Base-by-base conservation (phyloP, 208 protist species). In the Crithidia acanthocephali region DNA sequence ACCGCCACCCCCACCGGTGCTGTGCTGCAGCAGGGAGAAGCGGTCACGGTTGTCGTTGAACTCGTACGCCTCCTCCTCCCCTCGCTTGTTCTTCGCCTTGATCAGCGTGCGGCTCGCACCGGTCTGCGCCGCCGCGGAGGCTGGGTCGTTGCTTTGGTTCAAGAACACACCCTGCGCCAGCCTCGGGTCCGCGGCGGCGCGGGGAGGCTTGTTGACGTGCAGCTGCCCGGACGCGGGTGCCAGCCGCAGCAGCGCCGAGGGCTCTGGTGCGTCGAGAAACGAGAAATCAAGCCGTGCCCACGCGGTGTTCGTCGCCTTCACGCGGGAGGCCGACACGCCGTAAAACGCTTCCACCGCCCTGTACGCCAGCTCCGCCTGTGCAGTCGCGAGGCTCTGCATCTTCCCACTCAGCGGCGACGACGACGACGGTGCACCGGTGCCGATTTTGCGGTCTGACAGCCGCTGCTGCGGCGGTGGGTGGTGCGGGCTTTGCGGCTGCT, bases 61-160 rank as follows among this genome's bases (percentile, higher is more conserved):
- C 76, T 96, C 91, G 74, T 96, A 96, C 25, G 88, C 91, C 77
- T 96, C 86, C 79, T 96, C 91, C 58, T 96, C 91, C 15, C 91
- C 91, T 15, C 77, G 53, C 75, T 94, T 94, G 74, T 96, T 96
- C 53, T 85, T 83, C 15, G 91, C 91, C 74, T 93, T 94, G 72
- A 96, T 88, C 51, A 96, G 76, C 40, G 84, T 85, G 23, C 87
- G 86, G 33, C 20, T 20, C 25, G 58, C 69, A 4, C 72, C 63
- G 32, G 52, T 69, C 27, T 65, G 30, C 20, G 25, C 7, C 0
- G 35, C 23, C 1, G 57, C 20, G 23, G 73, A 69, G 15, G 10
- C 15, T 6, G 86, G 84, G 65, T 95, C 91, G 73, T 84, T 95
- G 27, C 80, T 72, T 60, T 84, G 64, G 60, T 89, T 92, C 13